Base-by-base conservation (phyloP, 2,329 filamentous ascomycete genomes). In the Fusarium piperis region DNA sequence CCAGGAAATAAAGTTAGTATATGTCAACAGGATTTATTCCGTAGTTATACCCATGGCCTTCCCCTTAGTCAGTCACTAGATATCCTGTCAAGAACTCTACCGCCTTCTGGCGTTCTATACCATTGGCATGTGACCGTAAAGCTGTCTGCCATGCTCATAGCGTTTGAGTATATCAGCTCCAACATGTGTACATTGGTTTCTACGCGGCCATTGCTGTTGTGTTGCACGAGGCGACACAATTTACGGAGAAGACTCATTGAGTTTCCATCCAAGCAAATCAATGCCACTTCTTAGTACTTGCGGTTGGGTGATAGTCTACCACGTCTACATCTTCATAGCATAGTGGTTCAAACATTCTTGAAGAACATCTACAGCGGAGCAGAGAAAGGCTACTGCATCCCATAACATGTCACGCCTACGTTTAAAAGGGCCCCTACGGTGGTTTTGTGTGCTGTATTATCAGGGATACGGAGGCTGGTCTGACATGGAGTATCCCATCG, bases 391-490 rank as follows among this genome's bases (percentile, higher is more conserved):
- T n/a, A 5, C 36, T 56, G 32, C 28, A 18, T 23, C 6, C 12
- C 18, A n/a, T 32, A 28, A 51, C 48, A 70, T 70, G 32, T 71
- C 69, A 71, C 69, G 65, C 41, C 69, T 71, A 71, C 69, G 69
- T 72, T 71, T 71, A 71, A 66, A 66, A 52, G 68, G 69, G 69
- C 69, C 69, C 69, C 69, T 72, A 71, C 69, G 69, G 33, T 72
- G 69, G 57, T 71, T 67, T 39, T 59, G 68, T 71, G 62, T 71
- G 55, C 26, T 71, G 69, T 71, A 71, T 71, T 71, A 72, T 57
- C 16, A 51, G 62, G 69, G 62, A 70, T 71, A 71, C 55, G 58
- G 65, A 72, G 6, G 41, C 72, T 63, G 57, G 69, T 70, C 33
- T 72, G 59, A 72, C 64, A 69, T 70, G 51, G 55, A 23, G n/a